Base-by-base conservation (phyloP, 345 rosid genomes). In the Pistacia vera region DNA sequence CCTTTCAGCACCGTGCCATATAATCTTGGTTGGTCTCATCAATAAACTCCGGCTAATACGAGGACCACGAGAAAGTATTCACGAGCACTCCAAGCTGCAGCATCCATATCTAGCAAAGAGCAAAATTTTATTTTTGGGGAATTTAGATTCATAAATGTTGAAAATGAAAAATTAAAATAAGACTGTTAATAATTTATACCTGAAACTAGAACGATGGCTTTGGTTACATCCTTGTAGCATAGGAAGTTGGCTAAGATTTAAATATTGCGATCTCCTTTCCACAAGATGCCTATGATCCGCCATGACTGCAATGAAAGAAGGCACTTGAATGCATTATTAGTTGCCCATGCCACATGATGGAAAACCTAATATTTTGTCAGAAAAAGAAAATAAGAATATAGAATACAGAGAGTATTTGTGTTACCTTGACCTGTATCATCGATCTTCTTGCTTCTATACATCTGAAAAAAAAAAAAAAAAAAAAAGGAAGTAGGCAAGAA, bases 401-500 rank as follows among this genome's bases (percentile, higher is more conserved):
- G 14, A 13, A 13, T 44, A 35, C 14, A 70, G 69, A 63, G 57
- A 54, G 17, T 51, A 36, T 51, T 4, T n/a, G 48, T 41, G 44
- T 14, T 81, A 91, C 97, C 90, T 93, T 87, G 91, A 60, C 87
- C 81, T 11, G 80, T 80, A 70, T 89, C 91, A 79, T 93, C 93
- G 12, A 85, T 81, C 87, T 86, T 91, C 87, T 91, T 91, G 91
- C 90, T 93, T 78, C 98, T 81, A 78, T 87, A 91, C 98, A 93
- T 93, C 98, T 93, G 84, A 61, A 4, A 52, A 66, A 62, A 75
- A 73, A 41, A 51, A n/a, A 49, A n/a, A n/a, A 18, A 55, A 17
- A 12, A 33, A 75, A 71, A n/a, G 52, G n/a, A 56, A 18, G 52
- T 36, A 54, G 0, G 49, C 16, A 76, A 77, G 54, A 6, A 66